These are phyloP conservation scores for Mycena sanguinolenta DNA, from an alignment of 768 basidiomycete genomes.

Conservation along the genomic window DNA sequence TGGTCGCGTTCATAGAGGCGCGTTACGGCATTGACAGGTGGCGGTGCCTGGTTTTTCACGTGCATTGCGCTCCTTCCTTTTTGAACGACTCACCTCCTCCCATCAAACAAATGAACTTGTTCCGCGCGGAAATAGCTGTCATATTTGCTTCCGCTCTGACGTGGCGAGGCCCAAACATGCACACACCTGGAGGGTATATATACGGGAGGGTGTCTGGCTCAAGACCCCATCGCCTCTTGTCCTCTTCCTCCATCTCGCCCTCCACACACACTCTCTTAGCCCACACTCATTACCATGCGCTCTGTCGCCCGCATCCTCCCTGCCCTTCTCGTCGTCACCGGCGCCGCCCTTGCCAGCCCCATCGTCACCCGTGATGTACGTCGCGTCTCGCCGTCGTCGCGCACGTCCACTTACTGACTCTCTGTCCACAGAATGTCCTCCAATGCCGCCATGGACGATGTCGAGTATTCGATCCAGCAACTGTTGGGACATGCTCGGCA, in stretches of 20 bases:
- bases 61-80: too few relatives aligned
- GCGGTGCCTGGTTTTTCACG: too few relatives aligned
- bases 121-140: too few relatives aligned
- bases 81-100: too few relatives aligned
- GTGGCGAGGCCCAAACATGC: neutral
- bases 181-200: neutral
- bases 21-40: neutral
- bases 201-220: neutral
- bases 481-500: too few relatives aligned
- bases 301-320: conserved; percentile 27
- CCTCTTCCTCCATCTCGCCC: conserved; percentile 20
- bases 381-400: neutral
- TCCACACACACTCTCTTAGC: conserved; percentile 34
- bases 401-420: neutral
- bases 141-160: neutral
- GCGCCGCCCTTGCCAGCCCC: conserved; percentile 39
- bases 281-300: conserved; percentile 36
- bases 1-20: conserved; percentile 34
- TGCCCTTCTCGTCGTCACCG: conserved; percentile 35
- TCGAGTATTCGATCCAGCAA: neutral
- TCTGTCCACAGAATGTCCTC: neutral
- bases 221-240: conserved; percentile 1
- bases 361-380: conserved; percentile 21
- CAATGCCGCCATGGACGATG: neutral
- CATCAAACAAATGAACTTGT: too few relatives aligned